Conservation (phyloP, 1,284 basidiomycete genomes). For the Boletus smithii region DNA sequence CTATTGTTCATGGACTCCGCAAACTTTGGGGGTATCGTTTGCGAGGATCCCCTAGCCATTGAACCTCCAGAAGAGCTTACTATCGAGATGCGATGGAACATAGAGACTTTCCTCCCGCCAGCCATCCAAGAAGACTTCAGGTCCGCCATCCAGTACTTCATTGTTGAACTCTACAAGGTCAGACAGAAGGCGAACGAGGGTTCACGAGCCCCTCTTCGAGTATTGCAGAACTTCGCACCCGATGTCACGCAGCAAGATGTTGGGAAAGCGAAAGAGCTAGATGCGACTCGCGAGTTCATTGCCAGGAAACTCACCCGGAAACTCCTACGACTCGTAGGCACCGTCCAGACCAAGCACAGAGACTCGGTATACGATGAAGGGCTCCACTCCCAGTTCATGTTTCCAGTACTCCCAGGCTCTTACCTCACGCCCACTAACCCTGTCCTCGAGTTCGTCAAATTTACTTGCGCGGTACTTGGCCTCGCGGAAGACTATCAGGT, state of each 20-base stretch:
- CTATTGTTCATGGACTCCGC: constrained; percentile 95
- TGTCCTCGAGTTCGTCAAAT: constrained; percentile 89
- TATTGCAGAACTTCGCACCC: constrained; percentile 66
- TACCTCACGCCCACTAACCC: constrained; percentile 76
- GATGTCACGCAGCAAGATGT: constrained; percentile 66
- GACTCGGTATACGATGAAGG: constrained; percentile 60
- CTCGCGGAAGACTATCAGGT: constrained; percentile 77
- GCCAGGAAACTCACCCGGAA: constrained; percentile 79
- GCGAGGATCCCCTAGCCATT: constrained; percentile 68
- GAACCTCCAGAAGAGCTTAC: constrained; percentile 65
- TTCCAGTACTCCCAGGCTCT: constrained; percentile 88
- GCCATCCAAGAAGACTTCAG: constrained; percentile 82
- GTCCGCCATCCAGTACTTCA: constrained; percentile 75
- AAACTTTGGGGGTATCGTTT: constrained; percentile 90
- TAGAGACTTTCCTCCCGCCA: constrained; percentile 85
- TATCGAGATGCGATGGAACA: constrained; percentile 95
- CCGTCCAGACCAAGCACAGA: constrained; percentile 64
- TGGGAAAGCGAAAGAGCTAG: constrained; percentile 67
- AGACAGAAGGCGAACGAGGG: constrained; percentile 62
- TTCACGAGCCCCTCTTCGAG: constrained; percentile 69
- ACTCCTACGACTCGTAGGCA: constrained; percentile 71
- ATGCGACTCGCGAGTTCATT: constrained; percentile 72
- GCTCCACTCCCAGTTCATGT: constrained; percentile 60
- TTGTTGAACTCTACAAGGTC: constrained; percentile 81
- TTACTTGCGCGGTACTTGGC: constrained; percentile 76